Evolutionary conservation across 192 early-diverging fungal species (phyloP).

Genomic region (Gonapodya sp.): DNA sequence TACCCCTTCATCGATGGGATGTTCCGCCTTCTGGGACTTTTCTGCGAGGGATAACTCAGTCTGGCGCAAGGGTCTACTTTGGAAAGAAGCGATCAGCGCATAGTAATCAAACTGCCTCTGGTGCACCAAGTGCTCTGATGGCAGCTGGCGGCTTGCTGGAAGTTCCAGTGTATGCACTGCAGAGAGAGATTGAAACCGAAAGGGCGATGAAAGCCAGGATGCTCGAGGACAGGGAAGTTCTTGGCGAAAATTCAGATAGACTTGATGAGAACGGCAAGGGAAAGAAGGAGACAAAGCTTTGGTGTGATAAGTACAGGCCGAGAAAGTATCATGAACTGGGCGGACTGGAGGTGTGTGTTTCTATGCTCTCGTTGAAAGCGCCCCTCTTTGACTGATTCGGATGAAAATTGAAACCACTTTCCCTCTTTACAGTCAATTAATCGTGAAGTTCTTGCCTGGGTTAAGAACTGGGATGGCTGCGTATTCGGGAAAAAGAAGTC

Average conservation of each 20-base stretch:
- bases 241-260: background rate
- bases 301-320: conserved; percentile 8
- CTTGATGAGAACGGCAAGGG: background rate
- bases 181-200: background rate
- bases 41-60: background rate
- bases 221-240: background rate
- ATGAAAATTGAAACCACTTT: too few relatives aligned
- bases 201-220: background rate
- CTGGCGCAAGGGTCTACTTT: background rate
- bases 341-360: background rate
- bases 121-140: background rate
- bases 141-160: background rate
- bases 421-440: conserved; percentile 49
- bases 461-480: conserved; percentile 94
- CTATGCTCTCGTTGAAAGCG: too few relatives aligned
- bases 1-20: background rate
- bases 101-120: background rate
- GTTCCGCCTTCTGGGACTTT: background rate
- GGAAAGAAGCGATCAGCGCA: background rate
- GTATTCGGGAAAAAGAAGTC: conserved; percentile 56
- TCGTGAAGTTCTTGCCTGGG: conserved; percentile 82
- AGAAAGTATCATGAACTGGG: background rate
- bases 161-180: background rate
- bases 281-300: background rate
- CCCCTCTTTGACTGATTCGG: too few relatives aligned